Conservation (phyloP, 2,329 filamentous ascomycete species). For the Lecanicillium sp. region DNA sequence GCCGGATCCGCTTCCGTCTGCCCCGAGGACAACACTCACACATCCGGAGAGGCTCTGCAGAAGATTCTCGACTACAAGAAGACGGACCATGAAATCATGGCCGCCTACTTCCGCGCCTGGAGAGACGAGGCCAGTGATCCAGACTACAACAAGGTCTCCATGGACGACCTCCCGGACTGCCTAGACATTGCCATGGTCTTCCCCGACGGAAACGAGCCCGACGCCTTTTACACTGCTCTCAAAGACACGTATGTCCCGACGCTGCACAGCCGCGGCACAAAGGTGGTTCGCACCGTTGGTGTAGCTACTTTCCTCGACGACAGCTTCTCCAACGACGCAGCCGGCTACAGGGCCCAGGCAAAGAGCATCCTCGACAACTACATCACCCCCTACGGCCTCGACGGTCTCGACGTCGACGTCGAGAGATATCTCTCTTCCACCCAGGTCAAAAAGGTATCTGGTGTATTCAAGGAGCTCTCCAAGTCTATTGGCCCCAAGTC, state of each 20-base stretch:
- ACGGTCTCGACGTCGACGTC: slow-evolving; percentile 8
- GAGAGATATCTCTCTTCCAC: not conserved
- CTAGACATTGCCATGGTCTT: slow-evolving; percentile 9
- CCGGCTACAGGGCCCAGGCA: slow-evolving; percentile 2
- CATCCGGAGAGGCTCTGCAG: slow-evolving; percentile 2
- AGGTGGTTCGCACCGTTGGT: slow-evolving; percentile 4
- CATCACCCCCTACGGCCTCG: slow-evolving; percentile 1
- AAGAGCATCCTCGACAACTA: not conserved
- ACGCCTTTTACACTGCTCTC: slow-evolving; percentile 1
- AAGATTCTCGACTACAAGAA: slow-evolving; percentile 8
- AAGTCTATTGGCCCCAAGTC: slow-evolving; percentile 8
- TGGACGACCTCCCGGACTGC: slow-evolving; percentile 8
- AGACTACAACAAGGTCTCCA: slow-evolving; percentile 1
- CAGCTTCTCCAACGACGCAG: slow-evolving; percentile 1
- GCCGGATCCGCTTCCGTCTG: slow-evolving; percentile 6
- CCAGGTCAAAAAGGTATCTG: slow-evolving; percentile 5
- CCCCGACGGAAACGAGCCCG: slow-evolving; percentile 2
- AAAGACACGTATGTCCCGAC: slow-evolving; percentile 3
- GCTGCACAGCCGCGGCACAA: slow-evolving; percentile 3
- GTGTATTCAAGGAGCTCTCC: slow-evolving; percentile 7
- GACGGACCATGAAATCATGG: slow-evolving; percentile 5
- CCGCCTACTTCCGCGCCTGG: slow-evolving; percentile 7
- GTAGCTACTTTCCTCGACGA: slow-evolving; percentile 2
- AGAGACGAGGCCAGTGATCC: not conserved
- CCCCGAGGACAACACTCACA: slow-evolving; percentile 5